phyloP scores from a whole-genome alignment of 164 flowering plant species.

The Amborella trichopoda region DNA sequence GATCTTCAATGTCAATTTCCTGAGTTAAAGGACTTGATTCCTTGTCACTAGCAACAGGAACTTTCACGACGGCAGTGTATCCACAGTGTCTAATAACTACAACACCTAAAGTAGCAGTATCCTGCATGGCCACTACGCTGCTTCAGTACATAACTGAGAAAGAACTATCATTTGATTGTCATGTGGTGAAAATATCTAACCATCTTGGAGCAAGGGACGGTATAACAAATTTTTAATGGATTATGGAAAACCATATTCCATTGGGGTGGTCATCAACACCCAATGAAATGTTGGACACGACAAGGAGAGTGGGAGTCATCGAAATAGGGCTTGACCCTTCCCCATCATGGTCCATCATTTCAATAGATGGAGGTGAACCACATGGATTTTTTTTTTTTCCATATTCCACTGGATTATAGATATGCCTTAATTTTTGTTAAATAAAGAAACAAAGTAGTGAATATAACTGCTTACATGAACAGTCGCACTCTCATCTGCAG shows the following conservation, averaged over 20 bases:
- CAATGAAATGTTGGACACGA: no score
- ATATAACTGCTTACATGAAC: slow-evolving; percentile 55
- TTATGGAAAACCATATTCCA: no score
- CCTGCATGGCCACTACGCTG: slow-evolving; percentile 34
- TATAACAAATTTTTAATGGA: no score
- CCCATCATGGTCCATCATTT: no score
- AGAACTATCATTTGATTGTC: background rate
- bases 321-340: no score
- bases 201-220: no score
- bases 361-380: no score
- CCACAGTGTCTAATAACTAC: slow-evolving; percentile 66
- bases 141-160: background rate
- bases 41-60: slow-evolving; percentile 38
- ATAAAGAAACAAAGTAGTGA: background rate
- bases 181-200: background rate
- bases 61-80: slow-evolving; percentile 55
- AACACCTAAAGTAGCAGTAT: slow-evolving; percentile 54
- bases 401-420: no score
- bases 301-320: no score
- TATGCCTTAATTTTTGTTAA: background rate
- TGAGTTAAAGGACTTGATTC: slow-evolving; percentile 12
- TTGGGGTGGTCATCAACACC: no score
- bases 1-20: slow-evolving; percentile 63
- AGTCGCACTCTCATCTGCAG: slow-evolving; percentile 84
- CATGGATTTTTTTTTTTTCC: no score